phyloP scores from a whole-genome alignment of 768 basidiomycete genomes.

The Saitozyma sp. region DNA sequence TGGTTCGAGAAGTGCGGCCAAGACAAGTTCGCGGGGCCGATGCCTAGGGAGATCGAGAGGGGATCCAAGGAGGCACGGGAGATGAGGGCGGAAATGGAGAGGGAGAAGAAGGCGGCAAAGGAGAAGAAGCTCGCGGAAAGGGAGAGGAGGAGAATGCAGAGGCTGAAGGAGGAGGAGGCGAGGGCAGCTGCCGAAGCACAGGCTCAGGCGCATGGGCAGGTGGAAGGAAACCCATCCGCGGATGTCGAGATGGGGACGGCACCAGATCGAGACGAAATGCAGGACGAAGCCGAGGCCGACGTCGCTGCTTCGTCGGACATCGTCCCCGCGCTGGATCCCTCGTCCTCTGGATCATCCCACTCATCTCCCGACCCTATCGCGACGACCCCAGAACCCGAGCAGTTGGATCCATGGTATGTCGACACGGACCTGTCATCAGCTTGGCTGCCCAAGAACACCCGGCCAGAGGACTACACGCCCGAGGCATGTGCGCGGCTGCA shows the following conservation, averaged over 20 bases:
- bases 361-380: constrained; percentile 40
- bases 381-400: constrained; percentile 36
- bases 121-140: constrained; percentile 18
- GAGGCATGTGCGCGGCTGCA: constrained; percentile 87
- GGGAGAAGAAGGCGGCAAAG: constrained; percentile 20
- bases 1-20: constrained; percentile 50
- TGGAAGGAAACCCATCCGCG: constrained; percentile 3
- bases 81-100: constrained; percentile 16
- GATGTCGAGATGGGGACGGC: constrained; percentile 9
- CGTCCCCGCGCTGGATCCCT: constrained; percentile 34
- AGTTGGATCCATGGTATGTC: constrained; percentile 63
- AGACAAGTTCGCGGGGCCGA: constrained; percentile 33
- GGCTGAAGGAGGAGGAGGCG: constrained; percentile 53
- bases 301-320: not conserved
- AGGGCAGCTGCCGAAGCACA: constrained; percentile 17
- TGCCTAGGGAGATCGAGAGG: constrained; percentile 39
- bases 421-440: constrained; percentile 69
- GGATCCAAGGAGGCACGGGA: constrained; percentile 35
- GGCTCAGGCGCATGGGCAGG: not conserved
- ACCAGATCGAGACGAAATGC: not conserved
- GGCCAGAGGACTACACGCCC: constrained; percentile 73
- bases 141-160: not conserved
- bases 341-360: constrained; percentile 27
- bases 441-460: constrained; percentile 77
- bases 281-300: not conserved